phyloP scores from a whole-genome alignment of 371 early-diverging fungal genomes.

The Mortierella sp. region DNA sequence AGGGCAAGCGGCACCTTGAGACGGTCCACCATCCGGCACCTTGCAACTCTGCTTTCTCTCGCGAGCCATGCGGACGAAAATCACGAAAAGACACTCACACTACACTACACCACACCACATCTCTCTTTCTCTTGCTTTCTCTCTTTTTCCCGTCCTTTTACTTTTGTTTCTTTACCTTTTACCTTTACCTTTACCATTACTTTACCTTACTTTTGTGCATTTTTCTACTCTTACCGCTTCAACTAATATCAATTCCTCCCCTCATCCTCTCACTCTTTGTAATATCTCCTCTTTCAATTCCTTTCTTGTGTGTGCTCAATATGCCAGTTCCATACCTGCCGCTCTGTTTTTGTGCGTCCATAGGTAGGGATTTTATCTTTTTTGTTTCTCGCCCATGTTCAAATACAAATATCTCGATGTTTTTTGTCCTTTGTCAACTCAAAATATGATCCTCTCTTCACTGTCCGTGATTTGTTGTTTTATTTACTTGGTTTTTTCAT shows the following conservation, averaged over 20 bases:
- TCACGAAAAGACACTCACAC: neutral
- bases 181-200: neutral
- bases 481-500: neutral
- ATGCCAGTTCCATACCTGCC: neutral
- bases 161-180: neutral
- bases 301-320: neutral
- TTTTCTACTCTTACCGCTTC: slow-evolving; percentile 1
- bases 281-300: neutral
- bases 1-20: too few species aligned
- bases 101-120: neutral
- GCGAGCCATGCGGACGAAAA: neutral
- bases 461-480: neutral
- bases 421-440: neutral
- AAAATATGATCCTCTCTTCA: neutral
- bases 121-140: neutral
- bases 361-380: neutral
- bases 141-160: neutral
- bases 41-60: neutral
- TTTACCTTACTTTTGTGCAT: slow-evolving; percentile 3
- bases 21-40: neutral
- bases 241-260: neutral
- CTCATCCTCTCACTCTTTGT: neutral
- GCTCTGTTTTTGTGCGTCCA: neutral
- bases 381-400: neutral
- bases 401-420: neutral